Evolutionary conservation across 371 early-diverging fungal species (phyloP).

Genomic region (Blakeslea trispora): DNA sequence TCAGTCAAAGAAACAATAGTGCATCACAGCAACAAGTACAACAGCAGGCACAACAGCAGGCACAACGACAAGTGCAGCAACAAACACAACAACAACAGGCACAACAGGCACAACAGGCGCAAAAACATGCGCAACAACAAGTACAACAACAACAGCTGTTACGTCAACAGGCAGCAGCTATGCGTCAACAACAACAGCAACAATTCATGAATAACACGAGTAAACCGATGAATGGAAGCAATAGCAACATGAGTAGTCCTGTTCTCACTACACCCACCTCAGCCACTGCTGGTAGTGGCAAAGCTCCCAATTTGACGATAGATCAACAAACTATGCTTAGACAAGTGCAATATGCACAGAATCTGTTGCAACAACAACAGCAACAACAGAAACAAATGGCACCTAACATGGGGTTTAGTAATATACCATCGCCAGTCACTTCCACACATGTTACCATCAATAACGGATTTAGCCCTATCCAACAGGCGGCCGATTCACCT

Average conservation of each 20-base stretch:
- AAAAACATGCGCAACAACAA: conserved; percentile 16
- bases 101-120: conserved; percentile 12
- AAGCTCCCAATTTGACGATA: conserved; percentile 14
- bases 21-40: conserved; percentile 9
- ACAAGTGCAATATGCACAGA: conserved; percentile 31
- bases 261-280: conserved; percentile 3
- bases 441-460: conserved; percentile 10
- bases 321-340: conserved; percentile 32
- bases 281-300: background rate
- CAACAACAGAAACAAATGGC: conserved; percentile 37
- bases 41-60: conserved; percentile 1
- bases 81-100: conserved; percentile 11
- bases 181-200: conserved; percentile 26
- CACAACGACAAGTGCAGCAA: conserved; percentile 15
- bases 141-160: conserved; percentile 16
- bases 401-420: conserved; percentile 14
- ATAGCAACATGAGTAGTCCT: conserved; percentile 2
- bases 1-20: background rate
- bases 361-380: conserved; percentile 23
- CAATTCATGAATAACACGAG: conserved; percentile 6
- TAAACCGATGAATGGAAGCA: conserved; percentile 3
- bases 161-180: conserved; percentile 26
- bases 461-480: conserved; percentile 25
- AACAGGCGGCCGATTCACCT: conserved; percentile 28
- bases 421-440: conserved; percentile 1